Conservation (phyloP, 805 yeast genomes). For the Metschnikowia matae region DNA sequence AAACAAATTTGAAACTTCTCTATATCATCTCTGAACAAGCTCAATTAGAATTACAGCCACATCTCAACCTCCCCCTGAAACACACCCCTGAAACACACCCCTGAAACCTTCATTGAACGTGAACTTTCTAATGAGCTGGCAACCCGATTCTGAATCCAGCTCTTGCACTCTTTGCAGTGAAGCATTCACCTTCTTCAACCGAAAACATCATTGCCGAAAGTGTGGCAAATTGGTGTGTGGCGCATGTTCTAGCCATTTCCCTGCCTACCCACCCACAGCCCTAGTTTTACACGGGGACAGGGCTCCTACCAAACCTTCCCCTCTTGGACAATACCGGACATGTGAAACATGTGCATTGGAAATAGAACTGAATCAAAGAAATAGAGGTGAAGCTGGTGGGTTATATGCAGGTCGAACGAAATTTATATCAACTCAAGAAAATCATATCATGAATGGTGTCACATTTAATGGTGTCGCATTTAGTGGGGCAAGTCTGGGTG, state of each 20-base stretch:
- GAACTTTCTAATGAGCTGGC: constrained; percentile 46
- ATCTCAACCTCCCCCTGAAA: not conserved
- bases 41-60: no score
- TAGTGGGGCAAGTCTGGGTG: no score
- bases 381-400: constrained; percentile 5
- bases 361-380: constrained; percentile 12
- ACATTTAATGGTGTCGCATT: no score
- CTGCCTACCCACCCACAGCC: constrained; percentile 28
- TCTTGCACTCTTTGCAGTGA: constrained; percentile 54
- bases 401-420: constrained; percentile 14
- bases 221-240: constrained; percentile 82
- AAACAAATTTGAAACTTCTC: not conserved
- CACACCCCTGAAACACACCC: not conserved
- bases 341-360: constrained; percentile 72
- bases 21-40: not conserved
- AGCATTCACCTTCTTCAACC: constrained; percentile 53
- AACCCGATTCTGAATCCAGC: constrained; percentile 53
- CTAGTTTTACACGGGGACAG: constrained; percentile 17
- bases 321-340: constrained; percentile 50
- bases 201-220: constrained; percentile 80
- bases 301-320: constrained; percentile 9
- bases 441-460: no score
- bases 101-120: not conserved
- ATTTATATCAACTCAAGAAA: no score
- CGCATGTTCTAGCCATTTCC: constrained; percentile 51